Conservation (phyloP, 2,329 filamentous ascomycete genomes). For the Spiromastix sp. region DNA sequence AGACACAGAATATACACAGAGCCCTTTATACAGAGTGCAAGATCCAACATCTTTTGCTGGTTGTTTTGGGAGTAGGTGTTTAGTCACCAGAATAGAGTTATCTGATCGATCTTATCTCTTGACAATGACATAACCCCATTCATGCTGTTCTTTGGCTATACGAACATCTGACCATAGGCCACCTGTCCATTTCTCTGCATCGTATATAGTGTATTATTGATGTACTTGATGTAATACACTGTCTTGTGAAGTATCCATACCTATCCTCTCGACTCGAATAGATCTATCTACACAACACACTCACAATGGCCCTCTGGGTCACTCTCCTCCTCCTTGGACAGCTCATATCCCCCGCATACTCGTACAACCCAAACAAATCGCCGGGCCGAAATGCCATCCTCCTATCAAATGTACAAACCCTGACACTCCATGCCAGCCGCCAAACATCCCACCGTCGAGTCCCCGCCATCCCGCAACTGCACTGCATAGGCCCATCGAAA, state of each 20-base stretch:
- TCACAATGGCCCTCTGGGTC: background rate
- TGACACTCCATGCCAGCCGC: slow-evolving; percentile 62
- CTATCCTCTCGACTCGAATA: background rate
- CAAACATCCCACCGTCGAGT: slow-evolving; percentile 69
- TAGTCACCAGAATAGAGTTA: too few relatives aligned
- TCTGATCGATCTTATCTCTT: slow-evolving; percentile 15
- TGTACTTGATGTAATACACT: too few relatives aligned
- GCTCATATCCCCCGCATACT: slow-evolving; percentile 13
- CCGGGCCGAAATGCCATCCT: slow-evolving; percentile 41
- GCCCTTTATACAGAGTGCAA: too few relatives aligned
- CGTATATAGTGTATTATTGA: background rate
- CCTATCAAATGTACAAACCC: slow-evolving; percentile 58
- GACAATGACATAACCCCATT: slow-evolving; percentile 1
- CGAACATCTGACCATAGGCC: background rate
- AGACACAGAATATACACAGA: too few relatives aligned
- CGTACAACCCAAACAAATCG: slow-evolving; percentile 17
- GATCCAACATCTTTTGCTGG: too few relatives aligned
- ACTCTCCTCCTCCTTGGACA: slow-evolving; percentile 10
- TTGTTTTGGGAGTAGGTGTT: too few relatives aligned
- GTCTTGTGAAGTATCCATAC: background rate
- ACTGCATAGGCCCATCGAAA: slow-evolving; percentile 57
- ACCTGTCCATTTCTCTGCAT: background rate
- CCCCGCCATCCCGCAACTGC: slow-evolving; percentile 64
- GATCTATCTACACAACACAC: background rate
- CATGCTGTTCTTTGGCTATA: background rate